These are phyloP conservation scores for Verticillium klebahnii DNA, from an alignment of 2,329 filamentous ascomycete genomes.

Conservation along the genomic window DNA sequence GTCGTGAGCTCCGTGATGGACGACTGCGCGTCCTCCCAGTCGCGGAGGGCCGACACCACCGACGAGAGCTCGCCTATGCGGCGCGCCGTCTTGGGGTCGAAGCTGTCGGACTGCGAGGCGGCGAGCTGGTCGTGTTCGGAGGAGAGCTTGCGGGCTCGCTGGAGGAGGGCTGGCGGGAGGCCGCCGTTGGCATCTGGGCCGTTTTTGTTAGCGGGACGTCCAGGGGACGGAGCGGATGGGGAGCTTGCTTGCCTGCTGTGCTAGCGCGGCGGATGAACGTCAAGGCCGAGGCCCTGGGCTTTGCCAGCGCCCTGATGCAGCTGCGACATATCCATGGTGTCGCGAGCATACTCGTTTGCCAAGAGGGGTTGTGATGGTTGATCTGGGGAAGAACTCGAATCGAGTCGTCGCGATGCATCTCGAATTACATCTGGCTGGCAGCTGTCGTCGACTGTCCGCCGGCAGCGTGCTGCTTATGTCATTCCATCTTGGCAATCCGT, in stretches of 20 bases:
- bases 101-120: conserved; percentile 44
- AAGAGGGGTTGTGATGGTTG: neutral
- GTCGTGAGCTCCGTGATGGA: conserved; percentile 49
- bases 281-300: neutral
- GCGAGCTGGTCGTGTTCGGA: conserved; percentile 54
- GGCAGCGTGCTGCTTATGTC: neutral
- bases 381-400: neutral
- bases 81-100: conserved; percentile 53
- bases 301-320: conserved; percentile 34
- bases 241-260: conserved; percentile 32
- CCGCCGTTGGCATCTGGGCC: conserved; percentile 21
- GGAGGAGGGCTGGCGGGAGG: conserved; percentile 52
- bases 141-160: conserved; percentile 53
- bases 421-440: neutral
- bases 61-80: conserved; percentile 57
- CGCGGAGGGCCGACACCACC: conserved; percentile 52
- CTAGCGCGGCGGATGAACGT: conserved; percentile 37
- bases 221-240: neutral
- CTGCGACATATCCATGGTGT: conserved; percentile 49
- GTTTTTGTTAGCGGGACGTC: conserved; percentile 1
- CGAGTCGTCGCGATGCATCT: neutral
- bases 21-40: conserved; percentile 51
- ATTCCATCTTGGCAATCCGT: neutral
- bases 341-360: conserved; percentile 24
- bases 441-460: neutral